Base-by-base conservation (phyloP, 306 rosid species). In the Ceratonia siliqua region DNA sequence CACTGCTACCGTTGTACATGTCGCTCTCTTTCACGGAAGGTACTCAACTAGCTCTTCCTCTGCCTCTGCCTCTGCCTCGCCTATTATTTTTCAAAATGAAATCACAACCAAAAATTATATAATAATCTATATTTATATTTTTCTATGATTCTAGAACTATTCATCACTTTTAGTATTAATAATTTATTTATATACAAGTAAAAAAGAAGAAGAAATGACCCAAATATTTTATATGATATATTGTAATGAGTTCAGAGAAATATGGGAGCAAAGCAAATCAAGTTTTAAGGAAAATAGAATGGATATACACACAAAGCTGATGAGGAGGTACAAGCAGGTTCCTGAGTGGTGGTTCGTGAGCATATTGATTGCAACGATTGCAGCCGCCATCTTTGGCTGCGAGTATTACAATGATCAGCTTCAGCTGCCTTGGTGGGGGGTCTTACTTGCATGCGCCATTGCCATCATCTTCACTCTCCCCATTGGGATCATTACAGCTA, bases 371-470 rank as follows among this genome's bases (percentile, higher is more conserved):
- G 84, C 32, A 9, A 89, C 75, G 83, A 85, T 91, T 58, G 88
- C 87, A 14, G 53, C 52, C 17, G 87, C 96, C 22, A 17, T 91
- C 33, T 88, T 91, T 61, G 74, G 82, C 0, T 91, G 98, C 43
- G 81, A 91, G 48, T 94, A 91, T 68, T 91, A 82, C 88, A 94
- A 73, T 3, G 90, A 88, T 0, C 97, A 94, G 49, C 88, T 94
- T 24, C 98, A 94, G 46, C 67, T 94, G 50, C 98, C 98, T n/a
- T 89, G 98, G 98, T 94, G 98, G 97, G 98, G 98, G 49, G 97
- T 94, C 62, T 59, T 94, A 5, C 79, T 94, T 1, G 98, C 98
- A 12, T 91, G 96, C 79, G 85, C 39, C 41, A 85, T 94, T 65
- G 96, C 98, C 73, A 74, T 94, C 21, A 28, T 87, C 63, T 94